Base-by-base conservation (phyloP, 768 basidiomycete species). In the Pisolithus orientalis region DNA sequence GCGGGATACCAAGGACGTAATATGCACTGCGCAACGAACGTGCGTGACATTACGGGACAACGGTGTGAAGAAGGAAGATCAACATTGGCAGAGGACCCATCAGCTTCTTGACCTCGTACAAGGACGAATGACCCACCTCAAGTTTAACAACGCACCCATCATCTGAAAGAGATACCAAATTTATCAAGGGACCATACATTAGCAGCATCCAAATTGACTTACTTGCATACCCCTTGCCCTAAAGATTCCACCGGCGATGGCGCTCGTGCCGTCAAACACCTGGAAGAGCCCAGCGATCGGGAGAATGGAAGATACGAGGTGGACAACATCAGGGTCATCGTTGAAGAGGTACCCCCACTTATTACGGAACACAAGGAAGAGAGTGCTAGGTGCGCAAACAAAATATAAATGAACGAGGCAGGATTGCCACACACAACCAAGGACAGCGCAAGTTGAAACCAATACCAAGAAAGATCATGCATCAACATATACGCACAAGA, bases 181-280 rank as follows among this genome's bases (percentile, higher is more conserved):
- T 6, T 13, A 10, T 44, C 6, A 25, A 38, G 2, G 25, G 17
- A 7, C 24, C 25, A 24, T 10, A 32, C 25, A 44, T 39, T 14
- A 49, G 21, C 10, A 8, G 47, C 42, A 17, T 51, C 11, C 7
- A 13, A 21, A n/a, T 17, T 42, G 29, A 61, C 65, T 21, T 49
- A 73, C 83, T 69, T 88, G 88, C 66, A 85, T 88, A 21, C 94
- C 94, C 38, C 82, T 72, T 0, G 94, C 87, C 42, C 95, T 78
- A 50, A 98, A 75, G 54, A 96, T 80, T 3, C 94, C 94, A 6
- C 76, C 79, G 0, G 82, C 76, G 5, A 93, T 79, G 0, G 78
- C 83, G 2, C 77, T 65, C 10, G 82, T 73, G 1, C 85, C 90
- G 59, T 99, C 95, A 52, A 94, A 87, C 4, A 95, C 81, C 67